Conservation (phyloP, 139 green algal species). For the Tetradesmus lagerheimii region DNA sequence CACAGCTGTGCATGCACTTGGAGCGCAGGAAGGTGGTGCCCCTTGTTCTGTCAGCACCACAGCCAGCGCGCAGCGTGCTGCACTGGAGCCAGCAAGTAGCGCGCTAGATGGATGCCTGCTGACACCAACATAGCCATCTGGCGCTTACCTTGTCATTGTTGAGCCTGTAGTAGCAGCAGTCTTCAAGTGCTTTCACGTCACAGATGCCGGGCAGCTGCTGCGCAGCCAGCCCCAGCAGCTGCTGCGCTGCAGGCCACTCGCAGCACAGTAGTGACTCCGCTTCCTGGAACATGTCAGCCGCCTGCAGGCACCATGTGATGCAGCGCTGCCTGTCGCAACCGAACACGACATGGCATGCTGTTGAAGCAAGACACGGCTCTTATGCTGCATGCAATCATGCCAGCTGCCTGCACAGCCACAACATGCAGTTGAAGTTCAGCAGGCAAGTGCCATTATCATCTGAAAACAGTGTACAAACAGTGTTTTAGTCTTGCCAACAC, state of each 20-base stretch:
- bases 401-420: background rate
- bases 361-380: no score
- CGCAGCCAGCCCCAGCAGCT: slow-evolving; percentile 21
- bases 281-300: slow-evolving; percentile 40
- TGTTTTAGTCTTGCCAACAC: no score
- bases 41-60: no score
- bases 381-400: no score
- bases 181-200: slow-evolving; percentile 38
- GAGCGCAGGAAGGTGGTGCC: no score
- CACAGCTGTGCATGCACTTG: no score
- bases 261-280: slow-evolving; percentile 33
- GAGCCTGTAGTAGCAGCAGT: slow-evolving; percentile 32
- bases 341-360: background rate
- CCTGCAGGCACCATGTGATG: background rate
- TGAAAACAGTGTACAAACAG: no score
- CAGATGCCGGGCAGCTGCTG: slow-evolving; percentile 43
- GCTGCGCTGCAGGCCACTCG: slow-evolving; percentile 21
- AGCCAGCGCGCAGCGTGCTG: no score
- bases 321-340: background rate
- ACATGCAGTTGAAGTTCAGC: no score
- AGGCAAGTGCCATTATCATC: no score
- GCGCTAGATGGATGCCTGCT: no score
- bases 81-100: no score
- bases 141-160: slow-evolving; percentile 24
- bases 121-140: background rate